Base-by-base conservation (phyloP, 148 eudicot species). In the Cornus kousa region DNA sequence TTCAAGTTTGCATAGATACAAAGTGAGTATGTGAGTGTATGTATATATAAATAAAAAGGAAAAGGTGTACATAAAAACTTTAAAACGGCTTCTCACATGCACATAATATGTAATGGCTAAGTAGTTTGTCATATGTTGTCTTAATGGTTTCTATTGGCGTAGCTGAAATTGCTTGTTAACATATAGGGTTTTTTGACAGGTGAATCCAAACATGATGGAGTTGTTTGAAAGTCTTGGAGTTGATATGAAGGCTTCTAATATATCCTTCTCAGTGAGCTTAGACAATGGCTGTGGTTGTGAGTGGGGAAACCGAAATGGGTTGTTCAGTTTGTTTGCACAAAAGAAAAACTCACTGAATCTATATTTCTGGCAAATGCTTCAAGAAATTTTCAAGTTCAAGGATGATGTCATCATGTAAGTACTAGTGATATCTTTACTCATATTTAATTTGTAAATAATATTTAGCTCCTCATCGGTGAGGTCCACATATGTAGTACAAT, bases 211-310 rank as follows among this genome's bases (percentile, higher is more conserved):
- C 28, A 28, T 28, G 28, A 28, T 28, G 1, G 28, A 28, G 28
- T 28, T 28, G 28, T 96, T 96, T 71, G 99, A 96, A 83, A 87
- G 57, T 73, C 95, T 96, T 71, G 98, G 93, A 24, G 85, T 96
- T 53, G 99, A 96, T 22, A 89, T 92, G 92, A 97, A 96, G 86
- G 50, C 75, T 20, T 93, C 99, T 66, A 97, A 93, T 66, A 93
- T 93, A 98, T 96, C 99, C 19, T 94, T 96, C 83, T 87, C 99
- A 0, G 94, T 96, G 73, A 96, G 99, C 82, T 81, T 96, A 78
- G 91, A 92, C 74, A 60, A 88, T 60, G 98, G 98, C 13, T 77
- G 50, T 2, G 98, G 98, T 17, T 91, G 83, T 48, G 99, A 96
- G 68, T 96, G 99, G 99, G 99, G 99, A 70, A 96, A 93, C 77